Evolutionary conservation across 129 eudicot genomes (phyloP), one percentile per base, ranked within the genome.

Genomic region (sunflower (Helianthus annuus)): DNA sequence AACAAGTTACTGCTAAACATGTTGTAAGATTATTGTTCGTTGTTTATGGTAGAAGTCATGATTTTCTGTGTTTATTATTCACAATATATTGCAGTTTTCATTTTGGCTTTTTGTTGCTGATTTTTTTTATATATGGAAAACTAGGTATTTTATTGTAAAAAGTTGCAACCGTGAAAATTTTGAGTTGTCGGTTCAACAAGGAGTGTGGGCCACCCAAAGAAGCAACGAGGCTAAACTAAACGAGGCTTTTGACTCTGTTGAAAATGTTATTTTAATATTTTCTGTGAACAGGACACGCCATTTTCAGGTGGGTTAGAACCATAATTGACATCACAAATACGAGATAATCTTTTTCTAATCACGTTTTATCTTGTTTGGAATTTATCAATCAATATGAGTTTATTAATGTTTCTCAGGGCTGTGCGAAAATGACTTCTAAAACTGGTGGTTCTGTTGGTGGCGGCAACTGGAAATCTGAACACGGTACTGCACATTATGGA

Each of bases 171-270:
- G 91, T 58, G 98, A 94, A 84, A 94, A 94, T 78, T 79, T 94
- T 71, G 97, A 94, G 82, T 80, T 94, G 68, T 94, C 98, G 0
- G 96, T 90, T 53, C 97, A 94, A 78, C 98, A 94, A 88, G 98
- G 98, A 85, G 98, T 94, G 72, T 94, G 97, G 98, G 98, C 98
- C 75, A 94, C 98, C 46, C 98, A 94, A 61, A 79, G 98, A 68
- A 94, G 96, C 86, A 94, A 94, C 65, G 98, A 94, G 82, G 93
- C 98, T 68, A 94, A 94, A 84, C 86, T 94, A 19, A 90, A 88
- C 69, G 98, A 94, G 79, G 98, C 98, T 64, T 94, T 94, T 84
- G 98, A 94, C 69, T 84, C 96, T 39, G 97, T 86, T 76, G 97
- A 94, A 22, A 85, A 94, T 77, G 93, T 94, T 34, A 86, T 94